Evolutionary conservation across 139 green algal genomes (phyloP).

Genomic region (Chlorella sp.): DNA sequence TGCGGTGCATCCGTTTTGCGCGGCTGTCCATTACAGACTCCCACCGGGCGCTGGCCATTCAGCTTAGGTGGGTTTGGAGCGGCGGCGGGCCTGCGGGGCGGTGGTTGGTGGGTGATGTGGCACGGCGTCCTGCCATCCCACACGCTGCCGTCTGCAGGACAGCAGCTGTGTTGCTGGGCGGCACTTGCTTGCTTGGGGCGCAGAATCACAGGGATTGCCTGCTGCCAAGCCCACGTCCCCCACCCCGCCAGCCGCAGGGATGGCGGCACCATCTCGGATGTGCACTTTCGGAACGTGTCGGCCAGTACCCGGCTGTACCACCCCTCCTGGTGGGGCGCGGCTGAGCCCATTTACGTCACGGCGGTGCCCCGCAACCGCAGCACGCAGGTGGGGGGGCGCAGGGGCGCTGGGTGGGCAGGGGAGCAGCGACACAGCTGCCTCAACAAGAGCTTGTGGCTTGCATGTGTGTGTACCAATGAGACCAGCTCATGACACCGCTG

Average conservation of each 20-base stretch:
- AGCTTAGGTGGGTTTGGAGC: conserved; percentile 28
- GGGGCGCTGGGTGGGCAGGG: too few species aligned
- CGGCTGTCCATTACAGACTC: conserved; percentile 27
- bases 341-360: conserved; percentile 56
- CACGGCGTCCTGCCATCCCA: neutral
- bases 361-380: conserved; percentile 34
- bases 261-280: conserved; percentile 34
- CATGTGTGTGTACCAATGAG: too few species aligned
- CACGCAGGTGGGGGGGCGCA: neutral
- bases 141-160: neutral
- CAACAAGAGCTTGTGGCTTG: too few species aligned
- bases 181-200: too few species aligned
- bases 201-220: too few species aligned
- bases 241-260: conserved; percentile 28
- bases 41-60: conserved; percentile 52
- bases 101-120: neutral
- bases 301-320: conserved; percentile 26
- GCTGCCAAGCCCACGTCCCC: neutral
- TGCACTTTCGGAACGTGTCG: conserved; percentile 37
- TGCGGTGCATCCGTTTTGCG: conserved; percentile 5
- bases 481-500: too few species aligned
- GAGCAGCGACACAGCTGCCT: too few species aligned
- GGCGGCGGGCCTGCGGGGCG: too few species aligned
- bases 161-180: neutral
- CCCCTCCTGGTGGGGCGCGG: conserved; percentile 51